Conservation (phyloP, 495 filamentous ascomycete genomes). For the Xylaria nigripes region DNA sequence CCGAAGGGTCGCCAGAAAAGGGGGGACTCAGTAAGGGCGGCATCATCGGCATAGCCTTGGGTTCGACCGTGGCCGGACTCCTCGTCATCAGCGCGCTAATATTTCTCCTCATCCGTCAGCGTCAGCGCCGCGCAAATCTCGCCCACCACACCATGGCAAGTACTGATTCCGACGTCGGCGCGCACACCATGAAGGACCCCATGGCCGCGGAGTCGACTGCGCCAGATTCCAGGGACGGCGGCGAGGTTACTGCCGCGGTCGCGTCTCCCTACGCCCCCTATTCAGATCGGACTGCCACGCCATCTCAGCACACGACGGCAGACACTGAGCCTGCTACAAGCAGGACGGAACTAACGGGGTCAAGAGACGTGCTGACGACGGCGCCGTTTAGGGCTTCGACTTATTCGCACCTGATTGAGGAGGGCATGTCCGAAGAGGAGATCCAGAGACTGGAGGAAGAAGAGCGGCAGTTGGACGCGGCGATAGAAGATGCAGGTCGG, state of each 20-base stretch:
- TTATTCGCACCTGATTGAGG: slow-evolving; percentile 42
- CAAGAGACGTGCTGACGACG: slow-evolving; percentile 7
- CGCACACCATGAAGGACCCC: slow-evolving; percentile 26
- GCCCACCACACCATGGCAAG: slow-evolving; percentile 9
- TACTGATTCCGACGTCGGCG: slow-evolving; percentile 17
- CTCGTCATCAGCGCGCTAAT: slow-evolving; percentile 23
- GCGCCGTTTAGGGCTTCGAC: slow-evolving; percentile 14
- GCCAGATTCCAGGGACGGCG: slow-evolving; percentile 27
- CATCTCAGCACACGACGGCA: slow-evolving; percentile 2
- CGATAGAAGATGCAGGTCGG: slow-evolving; percentile 36
- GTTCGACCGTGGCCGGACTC: slow-evolving; percentile 26
- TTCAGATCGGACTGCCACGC: slow-evolving; percentile 22
- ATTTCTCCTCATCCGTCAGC: slow-evolving; percentile 28
- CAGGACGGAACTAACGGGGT: slow-evolving; percentile 4
- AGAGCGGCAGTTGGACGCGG: slow-evolving; percentile 40
- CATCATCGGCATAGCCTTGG: slow-evolving; percentile 38
- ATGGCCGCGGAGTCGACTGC: slow-evolving; percentile 26
- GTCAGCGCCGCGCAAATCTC: slow-evolving; percentile 20
- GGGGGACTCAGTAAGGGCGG: slow-evolving; percentile 23
- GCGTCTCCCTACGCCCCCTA: slow-evolving; percentile 27
- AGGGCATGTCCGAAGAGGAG: slow-evolving; percentile 44
- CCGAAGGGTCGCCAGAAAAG: neutral
- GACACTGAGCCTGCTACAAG: neutral
- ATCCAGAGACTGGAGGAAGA: slow-evolving; percentile 41
- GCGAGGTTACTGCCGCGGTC: neutral